A percentile compares a stretch with the other conserved stretches of the same genome.
These are phyloP conservation scores for Penicillium mononematosum DNA, from an alignment of 495 filamentous ascomycete species.

Conservation along the genomic window DNA sequence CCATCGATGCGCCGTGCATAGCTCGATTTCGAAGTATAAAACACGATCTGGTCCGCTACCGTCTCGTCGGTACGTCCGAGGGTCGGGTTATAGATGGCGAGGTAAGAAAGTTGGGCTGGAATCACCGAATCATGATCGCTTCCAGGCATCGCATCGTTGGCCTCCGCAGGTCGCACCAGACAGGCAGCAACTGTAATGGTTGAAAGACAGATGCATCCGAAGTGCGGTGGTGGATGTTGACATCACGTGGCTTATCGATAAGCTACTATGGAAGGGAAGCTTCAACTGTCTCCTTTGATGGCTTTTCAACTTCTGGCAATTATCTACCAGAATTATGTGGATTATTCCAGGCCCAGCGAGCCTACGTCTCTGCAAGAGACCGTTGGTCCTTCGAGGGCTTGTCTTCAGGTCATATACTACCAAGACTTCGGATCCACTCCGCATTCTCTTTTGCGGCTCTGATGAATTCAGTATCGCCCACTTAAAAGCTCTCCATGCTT, in stretches of 20 bases:
- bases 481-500: conserved; percentile 64
- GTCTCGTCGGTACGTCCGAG: conserved; percentile 88
- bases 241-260: conserved; percentile 47
- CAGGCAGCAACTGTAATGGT: conserved; percentile 4
- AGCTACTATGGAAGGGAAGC: conserved; percentile 20
- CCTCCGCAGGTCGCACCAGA: neutral
- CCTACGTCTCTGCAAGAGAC: conserved; percentile 21
- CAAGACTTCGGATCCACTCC: conserved; percentile 59
- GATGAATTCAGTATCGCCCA: conserved; percentile 87
- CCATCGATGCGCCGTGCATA: conserved; percentile 35
- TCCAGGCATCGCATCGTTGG: conserved; percentile 42
- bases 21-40: conserved; percentile 62
- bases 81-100: conserved; percentile 91
- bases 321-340: conserved; percentile 5
- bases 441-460: conserved; percentile 95
- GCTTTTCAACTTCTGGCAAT: neutral
- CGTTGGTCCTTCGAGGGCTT: conserved; percentile 11
- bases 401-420: conserved; percentile 30
- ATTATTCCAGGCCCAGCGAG: conserved; percentile 7
- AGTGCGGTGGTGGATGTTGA: conserved; percentile 25
- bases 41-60: conserved; percentile 85
- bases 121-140: conserved; percentile 45
- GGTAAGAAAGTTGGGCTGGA: conserved; percentile 82
- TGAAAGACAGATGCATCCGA: neutral
- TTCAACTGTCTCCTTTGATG: conserved; percentile 3